phyloP scores from a whole-genome alignment of 2,329 filamentous ascomycete species.

The Cryphonectria parasitica region DNA sequence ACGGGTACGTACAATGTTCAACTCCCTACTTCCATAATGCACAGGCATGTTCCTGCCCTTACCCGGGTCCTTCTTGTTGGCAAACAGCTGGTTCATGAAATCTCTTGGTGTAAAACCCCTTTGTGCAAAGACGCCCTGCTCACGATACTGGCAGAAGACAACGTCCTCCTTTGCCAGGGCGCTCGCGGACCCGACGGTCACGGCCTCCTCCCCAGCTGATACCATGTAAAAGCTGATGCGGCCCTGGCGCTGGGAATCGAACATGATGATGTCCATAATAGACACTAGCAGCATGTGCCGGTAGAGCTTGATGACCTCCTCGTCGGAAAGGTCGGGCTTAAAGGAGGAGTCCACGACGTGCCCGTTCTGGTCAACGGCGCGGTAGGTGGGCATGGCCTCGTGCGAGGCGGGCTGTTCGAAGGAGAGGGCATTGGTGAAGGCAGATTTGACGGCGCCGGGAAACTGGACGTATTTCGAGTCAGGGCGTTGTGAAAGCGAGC shows the following conservation, averaged over 20 bases:
- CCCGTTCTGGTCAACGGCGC: conserved; percentile 88
- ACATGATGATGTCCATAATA: conserved; percentile 98
- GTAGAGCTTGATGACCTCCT: conserved; percentile 63
- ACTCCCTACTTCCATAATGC: conserved; percentile 83
- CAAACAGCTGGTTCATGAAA: conserved; percentile 95
- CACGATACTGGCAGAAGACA: conserved; percentile 92
- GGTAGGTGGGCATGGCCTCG: conserved; percentile 85
- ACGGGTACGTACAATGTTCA: conserved; percentile 72
- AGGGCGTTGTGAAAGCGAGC: conserved; percentile 59
- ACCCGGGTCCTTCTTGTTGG: conserved; percentile 80
- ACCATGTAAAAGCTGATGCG: conserved; percentile 97
- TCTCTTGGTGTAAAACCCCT: conserved; percentile 84
- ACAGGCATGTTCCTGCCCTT: conserved; percentile 95
- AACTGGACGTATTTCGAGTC: conserved; percentile 69
- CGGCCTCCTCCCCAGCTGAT: conserved; percentile 91
- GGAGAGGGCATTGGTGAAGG: conserved; percentile 79
- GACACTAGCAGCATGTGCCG: conserved; percentile 69
- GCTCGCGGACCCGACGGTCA: conserved; percentile 85
- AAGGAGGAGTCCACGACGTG: conserved; percentile 76
- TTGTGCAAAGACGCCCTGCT: conserved; percentile 88
- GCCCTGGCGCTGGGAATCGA: conserved; percentile 95
- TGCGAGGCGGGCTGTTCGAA: conserved; percentile 77
- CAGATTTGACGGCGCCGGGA: conserved; percentile 92
- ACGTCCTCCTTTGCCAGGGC: conserved; percentile 84
- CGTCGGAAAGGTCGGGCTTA: conserved; percentile 69